Evolutionary conservation across 2,329 filamentous ascomycete species (phyloP).

Genomic region (Calycina herbarum): DNA sequence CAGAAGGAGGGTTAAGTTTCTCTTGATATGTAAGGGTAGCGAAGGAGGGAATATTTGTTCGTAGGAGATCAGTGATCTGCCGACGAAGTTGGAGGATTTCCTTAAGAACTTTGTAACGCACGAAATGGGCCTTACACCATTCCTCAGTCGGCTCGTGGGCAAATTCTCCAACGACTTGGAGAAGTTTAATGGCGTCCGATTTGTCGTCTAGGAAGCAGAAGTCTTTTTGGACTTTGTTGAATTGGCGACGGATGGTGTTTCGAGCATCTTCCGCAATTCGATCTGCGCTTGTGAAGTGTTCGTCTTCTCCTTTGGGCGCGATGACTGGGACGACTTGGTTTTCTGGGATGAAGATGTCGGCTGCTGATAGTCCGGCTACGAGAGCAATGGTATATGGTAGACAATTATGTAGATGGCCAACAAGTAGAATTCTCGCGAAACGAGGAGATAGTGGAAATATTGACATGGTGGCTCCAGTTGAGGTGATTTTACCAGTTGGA

Average conservation of each 20-base stretch:
- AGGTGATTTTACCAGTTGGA: slow-evolving; percentile 71
- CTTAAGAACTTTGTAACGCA: slow-evolving; percentile 81
- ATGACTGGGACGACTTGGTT: slow-evolving; percentile 68
- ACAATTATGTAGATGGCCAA: slow-evolving; percentile 80
- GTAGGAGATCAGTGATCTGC: slow-evolving; percentile 81
- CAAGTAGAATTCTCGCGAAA: slow-evolving; percentile 87
- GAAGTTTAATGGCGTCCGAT: slow-evolving; percentile 85
- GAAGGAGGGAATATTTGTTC: slow-evolving; percentile 69
- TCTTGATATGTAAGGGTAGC: slow-evolving; percentile 57
- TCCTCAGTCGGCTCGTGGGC: slow-evolving; percentile 68
- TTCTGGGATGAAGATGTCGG: slow-evolving; percentile 83
- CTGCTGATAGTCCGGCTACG: slow-evolving; percentile 83
- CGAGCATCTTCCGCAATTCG: slow-evolving; percentile 70
- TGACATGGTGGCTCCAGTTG: slow-evolving; percentile 79
- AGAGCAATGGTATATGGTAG: slow-evolving; percentile 84
- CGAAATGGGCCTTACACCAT: slow-evolving; percentile 82
- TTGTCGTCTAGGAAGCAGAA: slow-evolving; percentile 80
- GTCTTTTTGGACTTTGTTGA: slow-evolving; percentile 71
- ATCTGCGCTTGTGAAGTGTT: slow-evolving; percentile 63
- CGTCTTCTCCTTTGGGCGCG: slow-evolving; percentile 50
- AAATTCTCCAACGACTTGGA: slow-evolving; percentile 86
- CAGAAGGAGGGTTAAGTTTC: slow-evolving; percentile 57
- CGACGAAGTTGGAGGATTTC: slow-evolving; percentile 81
- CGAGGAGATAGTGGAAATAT: slow-evolving; percentile 88
- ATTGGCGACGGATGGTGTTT: slow-evolving; percentile 60